Evolutionary conservation across 495 filamentous ascomycete genomes (phyloP).

Genomic region (Lophium mytilinum): DNA sequence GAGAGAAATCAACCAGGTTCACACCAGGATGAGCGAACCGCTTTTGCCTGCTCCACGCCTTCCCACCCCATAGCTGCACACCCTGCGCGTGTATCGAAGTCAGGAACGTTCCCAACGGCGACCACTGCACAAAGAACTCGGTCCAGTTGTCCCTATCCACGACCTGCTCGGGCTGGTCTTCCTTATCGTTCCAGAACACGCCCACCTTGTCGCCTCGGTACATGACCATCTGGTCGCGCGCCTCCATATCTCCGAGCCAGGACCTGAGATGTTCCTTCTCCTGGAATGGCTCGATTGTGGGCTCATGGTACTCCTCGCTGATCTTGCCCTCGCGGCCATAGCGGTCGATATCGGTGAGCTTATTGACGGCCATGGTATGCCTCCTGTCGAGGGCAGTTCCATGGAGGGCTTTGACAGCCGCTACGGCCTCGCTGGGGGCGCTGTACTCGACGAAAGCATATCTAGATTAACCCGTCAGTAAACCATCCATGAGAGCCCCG

Average conservation of each 20-base stretch:
- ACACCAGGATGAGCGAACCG: conserved; percentile 92
- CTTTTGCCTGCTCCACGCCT: conserved; percentile 79
- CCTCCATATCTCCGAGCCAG: conserved; percentile 78
- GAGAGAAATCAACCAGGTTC: conserved; percentile 93
- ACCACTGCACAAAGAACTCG: conserved; percentile 96
- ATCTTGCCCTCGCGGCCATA: conserved; percentile 90
- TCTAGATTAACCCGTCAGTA: conserved; percentile 45
- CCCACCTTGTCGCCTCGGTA: conserved; percentile 83
- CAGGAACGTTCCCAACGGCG: conserved; percentile 85
- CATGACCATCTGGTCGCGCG: conserved; percentile 89
- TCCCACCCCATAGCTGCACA: conserved; percentile 92
- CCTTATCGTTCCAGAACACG: conserved; percentile 97
- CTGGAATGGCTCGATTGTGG: conserved; percentile 66
- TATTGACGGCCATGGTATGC: conserved; percentile 92
- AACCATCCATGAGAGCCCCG: neutral
- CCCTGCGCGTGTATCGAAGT: conserved; percentile 91
- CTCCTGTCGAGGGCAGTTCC: conserved; percentile 82
- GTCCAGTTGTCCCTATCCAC: conserved; percentile 94
- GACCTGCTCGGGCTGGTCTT: conserved; percentile 75
- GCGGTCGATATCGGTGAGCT: conserved; percentile 93
- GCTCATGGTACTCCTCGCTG: conserved; percentile 78
- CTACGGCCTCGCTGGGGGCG: conserved; percentile 80
- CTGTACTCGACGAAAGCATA: conserved; percentile 90
- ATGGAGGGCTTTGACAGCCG: conserved; percentile 79
- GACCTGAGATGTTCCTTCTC: conserved; percentile 93